Evolutionary conservation across 176 grass and related monocot species (phyloP).

Genomic region (Lolium multiflorum): DNA sequence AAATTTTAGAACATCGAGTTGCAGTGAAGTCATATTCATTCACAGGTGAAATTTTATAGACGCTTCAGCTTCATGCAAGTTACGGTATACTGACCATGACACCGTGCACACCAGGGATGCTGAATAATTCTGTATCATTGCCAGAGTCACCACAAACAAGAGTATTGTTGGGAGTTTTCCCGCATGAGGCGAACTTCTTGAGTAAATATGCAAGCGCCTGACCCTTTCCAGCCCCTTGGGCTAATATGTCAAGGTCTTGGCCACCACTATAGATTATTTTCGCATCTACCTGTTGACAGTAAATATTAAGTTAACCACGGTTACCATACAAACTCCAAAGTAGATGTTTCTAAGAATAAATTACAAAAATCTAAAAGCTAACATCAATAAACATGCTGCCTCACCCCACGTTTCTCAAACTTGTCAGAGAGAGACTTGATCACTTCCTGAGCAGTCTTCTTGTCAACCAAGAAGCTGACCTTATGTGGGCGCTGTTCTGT

Average conservation of each 20-base stretch:
- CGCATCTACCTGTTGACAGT: conserved; percentile 63
- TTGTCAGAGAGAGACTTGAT: conserved; percentile 55
- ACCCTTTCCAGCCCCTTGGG: conserved; percentile 79
- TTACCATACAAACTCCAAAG: conserved; percentile 27
- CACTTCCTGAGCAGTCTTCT: conserved; percentile 57
- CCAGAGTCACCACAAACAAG: conserved; percentile 87
- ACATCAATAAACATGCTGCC: background rate
- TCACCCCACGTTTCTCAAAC: conserved; percentile 64
- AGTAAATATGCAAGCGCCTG: conserved; percentile 86
- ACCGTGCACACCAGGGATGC: conserved; percentile 68
- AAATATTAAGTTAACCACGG: conserved; percentile 5
- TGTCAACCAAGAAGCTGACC: conserved; percentile 71
- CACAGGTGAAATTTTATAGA: background rate
- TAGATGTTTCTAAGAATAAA: background rate
- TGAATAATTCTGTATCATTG: conserved; percentile 78
- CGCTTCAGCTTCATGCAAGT: background rate
- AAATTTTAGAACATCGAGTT: conserved; percentile 11
- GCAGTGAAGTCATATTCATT: conserved; percentile 7
- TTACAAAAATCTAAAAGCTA: background rate
- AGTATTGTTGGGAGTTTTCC: conserved; percentile 63
- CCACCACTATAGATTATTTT: conserved; percentile 83
- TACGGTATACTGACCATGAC: conserved; percentile 67
- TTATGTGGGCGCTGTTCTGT: conserved; percentile 73
- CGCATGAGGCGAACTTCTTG: conserved; percentile 61
- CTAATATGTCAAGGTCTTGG: conserved; percentile 70